Evolutionary conservation across 2,329 filamentous ascomycete genomes (phyloP).

Genomic region (Fonsecaea nubica): DNA sequence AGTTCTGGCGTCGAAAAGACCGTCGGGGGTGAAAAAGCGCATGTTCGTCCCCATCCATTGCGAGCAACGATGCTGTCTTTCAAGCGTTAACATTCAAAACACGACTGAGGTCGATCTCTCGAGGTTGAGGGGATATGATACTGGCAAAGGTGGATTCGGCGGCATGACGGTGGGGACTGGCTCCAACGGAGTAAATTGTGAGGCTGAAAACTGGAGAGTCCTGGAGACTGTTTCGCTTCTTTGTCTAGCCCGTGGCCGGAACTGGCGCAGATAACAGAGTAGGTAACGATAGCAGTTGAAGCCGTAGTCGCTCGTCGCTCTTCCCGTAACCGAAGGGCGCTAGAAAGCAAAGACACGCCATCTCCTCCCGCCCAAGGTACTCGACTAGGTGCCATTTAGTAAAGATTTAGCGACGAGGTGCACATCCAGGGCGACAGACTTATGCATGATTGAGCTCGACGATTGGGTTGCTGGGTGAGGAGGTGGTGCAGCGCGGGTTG

Average conservation of each 20-base stretch:
- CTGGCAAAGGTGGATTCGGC: not conserved
- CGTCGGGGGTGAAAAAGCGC: constrained; percentile 9
- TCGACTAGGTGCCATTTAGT: constrained; percentile 5
- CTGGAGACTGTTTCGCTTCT: not conserved
- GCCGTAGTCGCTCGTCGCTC: not conserved
- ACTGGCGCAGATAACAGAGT: constrained; percentile 1
- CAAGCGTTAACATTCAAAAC: not conserved
- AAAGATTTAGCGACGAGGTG: constrained; percentile 10
- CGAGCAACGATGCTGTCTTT: not conserved
- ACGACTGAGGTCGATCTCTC: not conserved
- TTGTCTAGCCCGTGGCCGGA: not conserved
- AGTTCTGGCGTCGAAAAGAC: constrained; percentile 19
- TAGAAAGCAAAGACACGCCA: constrained; percentile 10
- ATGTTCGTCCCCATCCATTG: constrained; percentile 5
- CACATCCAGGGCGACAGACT: constrained; percentile 14
- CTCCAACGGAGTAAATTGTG: not conserved
- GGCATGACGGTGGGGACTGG: not conserved
- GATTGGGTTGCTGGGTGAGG: not conserved
- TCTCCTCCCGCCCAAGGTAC: not conserved
- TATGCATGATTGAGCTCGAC: constrained; percentile 10
- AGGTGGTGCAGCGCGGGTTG: constrained; percentile 1
- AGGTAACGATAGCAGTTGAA: not conserved
- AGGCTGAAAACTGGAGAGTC: not conserved
- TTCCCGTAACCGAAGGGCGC: constrained; percentile 4
- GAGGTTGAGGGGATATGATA: not conserved